phyloP scores from a whole-genome alignment of 2,329 filamentous ascomycete species.

The Calonectria fujianensis region DNA sequence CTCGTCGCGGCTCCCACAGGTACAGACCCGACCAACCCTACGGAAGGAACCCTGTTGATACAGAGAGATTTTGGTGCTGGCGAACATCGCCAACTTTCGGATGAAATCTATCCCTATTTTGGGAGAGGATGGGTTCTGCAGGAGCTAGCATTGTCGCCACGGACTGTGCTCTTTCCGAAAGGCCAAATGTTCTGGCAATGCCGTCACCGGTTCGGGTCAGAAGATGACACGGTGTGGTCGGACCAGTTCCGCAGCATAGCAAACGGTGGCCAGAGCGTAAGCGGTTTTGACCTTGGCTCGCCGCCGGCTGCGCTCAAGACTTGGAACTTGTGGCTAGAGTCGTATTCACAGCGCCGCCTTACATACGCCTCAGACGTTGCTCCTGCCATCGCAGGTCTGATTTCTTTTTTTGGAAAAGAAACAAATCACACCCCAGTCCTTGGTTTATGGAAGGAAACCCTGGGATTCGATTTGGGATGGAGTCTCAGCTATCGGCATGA shows the following conservation, averaged over 20 bases:
- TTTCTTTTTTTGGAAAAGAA: neutral
- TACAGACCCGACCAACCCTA: too few species aligned
- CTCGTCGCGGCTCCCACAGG: neutral
- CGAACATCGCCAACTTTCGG: neutral
- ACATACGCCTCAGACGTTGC: constrained; percentile 5
- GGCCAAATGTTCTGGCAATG: constrained; percentile 13
- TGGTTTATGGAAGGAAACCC: neutral
- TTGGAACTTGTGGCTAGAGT: neutral
- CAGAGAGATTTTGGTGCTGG: neutral
- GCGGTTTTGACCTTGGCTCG: neutral
- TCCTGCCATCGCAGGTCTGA: neutral
- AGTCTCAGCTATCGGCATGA: neutral
- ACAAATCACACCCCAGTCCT: neutral
- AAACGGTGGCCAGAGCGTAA: neutral
- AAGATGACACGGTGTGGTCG: constrained; percentile 4
- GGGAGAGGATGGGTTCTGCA: neutral
- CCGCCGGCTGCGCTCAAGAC: neutral
- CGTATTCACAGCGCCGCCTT: neutral
- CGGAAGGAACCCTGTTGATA: neutral
- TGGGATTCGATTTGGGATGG: neutral
- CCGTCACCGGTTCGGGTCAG: neutral
- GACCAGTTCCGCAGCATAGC: neutral
- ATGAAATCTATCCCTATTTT: neutral
- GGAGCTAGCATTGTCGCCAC: neutral
- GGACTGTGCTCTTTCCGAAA: constrained; percentile 7